Evolutionary conservation across 2,329 filamentous ascomycete genomes (phyloP), one percentile per base, ranked within the genome.

Genomic region (Trichoderma brevicompactum): DNA sequence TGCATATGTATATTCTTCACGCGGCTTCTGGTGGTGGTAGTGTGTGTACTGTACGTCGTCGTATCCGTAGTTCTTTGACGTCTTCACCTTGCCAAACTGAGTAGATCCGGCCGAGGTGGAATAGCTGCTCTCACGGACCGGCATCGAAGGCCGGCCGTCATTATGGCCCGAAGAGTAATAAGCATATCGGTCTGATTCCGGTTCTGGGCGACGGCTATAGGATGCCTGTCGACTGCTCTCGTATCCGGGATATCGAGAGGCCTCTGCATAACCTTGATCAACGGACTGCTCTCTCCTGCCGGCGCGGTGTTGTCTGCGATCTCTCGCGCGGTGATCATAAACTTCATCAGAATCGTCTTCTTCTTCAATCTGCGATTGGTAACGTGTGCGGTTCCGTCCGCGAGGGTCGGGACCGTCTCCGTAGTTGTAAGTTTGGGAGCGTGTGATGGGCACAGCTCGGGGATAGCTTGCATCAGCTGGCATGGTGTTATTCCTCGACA

Each of bases 381-480:
- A 69, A 50, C 75, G 75, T 10, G 77, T 78, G 15, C 79, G 78
- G 36, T 71, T 71, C 32, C 79, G 79, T 7, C 79, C 79, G 5
- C 78, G 77, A 6, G 71, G 67, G 9, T 75, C 72, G 1, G 67
- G 36, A 2, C 65, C 23, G 2, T 75, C 73, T 5, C 69, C 67
- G 50, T 73, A 73, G 43, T 71, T 72, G 56, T 72, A 80, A 0
- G 78, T 80, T 55, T 78, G 69, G 2, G 79, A 66, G 44, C 79
- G 72, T 9, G 70, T 44, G 3, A 77, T 69, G 3, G 76, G 75
- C 1, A 72, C 67, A 8, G 74, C 70, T 12, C 76, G 75, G 34
- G 65, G 15, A 60, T 74, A 75, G 2, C 38, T 69, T 5, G 64
- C 41, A 3, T 78, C 76, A 5, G 68, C 65, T 2, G 77, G 77